Conservation (phyloP, 225 moss, liverwort and hornwort species). For the Antitrichia curtipendula region DNA sequence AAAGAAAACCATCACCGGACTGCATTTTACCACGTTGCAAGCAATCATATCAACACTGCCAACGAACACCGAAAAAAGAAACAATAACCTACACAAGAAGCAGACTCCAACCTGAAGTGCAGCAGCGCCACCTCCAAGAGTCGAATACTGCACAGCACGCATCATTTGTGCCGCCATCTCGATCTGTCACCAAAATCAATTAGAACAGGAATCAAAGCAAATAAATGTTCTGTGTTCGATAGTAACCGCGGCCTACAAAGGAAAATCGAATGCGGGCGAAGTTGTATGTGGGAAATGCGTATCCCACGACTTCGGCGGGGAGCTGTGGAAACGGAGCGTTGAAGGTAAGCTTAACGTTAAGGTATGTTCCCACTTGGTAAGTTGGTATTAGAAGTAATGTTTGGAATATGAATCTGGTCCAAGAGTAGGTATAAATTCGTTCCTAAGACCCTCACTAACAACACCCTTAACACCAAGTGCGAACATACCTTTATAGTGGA, state of each 20-base stretch:
- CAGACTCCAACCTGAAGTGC: slow-evolving; percentile 16
- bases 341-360: no score
- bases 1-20: not conserved
- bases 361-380: no score
- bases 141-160: slow-evolving; percentile 32
- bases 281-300: not conserved
- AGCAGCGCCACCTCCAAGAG: slow-evolving; percentile 24
- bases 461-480: no score
- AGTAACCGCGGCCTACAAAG: not conserved
- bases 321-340: not conserved
- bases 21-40: not conserved
- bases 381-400: no score
- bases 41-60: not conserved
- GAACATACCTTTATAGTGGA: no score
- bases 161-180: slow-evolving; percentile 20
- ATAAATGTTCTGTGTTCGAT: not conserved
- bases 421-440: no score
- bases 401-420: no score
- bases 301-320: not conserved
- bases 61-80: no score
- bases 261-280: no score
- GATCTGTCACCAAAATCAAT: not conserved
- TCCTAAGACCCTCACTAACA: no score
- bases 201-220: not conserved
- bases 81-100: not conserved